A percentile compares a stretch with the other conserved stretches of the same genome.
These are phyloP conservation scores for Otatea glauca DNA, from an alignment of 176 grass and related monocot species.

Conservation along the genomic window DNA sequence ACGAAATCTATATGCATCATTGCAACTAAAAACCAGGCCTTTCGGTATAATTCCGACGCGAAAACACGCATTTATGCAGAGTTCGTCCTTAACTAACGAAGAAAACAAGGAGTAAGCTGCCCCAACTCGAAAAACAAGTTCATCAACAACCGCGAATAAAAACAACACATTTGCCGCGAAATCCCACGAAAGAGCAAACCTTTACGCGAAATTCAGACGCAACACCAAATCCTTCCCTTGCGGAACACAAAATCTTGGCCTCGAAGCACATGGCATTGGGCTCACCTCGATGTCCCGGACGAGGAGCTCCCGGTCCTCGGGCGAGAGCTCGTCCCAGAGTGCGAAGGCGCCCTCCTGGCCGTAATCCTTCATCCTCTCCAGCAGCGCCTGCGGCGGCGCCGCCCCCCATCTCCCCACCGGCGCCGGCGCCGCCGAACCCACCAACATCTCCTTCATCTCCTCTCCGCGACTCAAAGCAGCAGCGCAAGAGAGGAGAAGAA, in stretches of 20 bases:
- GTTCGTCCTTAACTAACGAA: background rate
- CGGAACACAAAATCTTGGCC: conserved; percentile 16
- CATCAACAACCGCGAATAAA: background rate
- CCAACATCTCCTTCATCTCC: conserved; percentile 65
- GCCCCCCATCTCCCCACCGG: conserved; percentile 61
- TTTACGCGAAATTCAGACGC: background rate
- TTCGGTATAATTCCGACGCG: background rate
- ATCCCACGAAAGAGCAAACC: conserved; percentile 4
- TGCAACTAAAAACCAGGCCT: conserved; percentile 1
- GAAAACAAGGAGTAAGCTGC: background rate
- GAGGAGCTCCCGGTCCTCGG: conserved; percentile 84
- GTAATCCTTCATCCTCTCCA: conserved; percentile 98
- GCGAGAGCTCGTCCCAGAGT: conserved; percentile 94
- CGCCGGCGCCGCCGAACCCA: conserved; percentile 53
- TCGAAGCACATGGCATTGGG: conserved; percentile 32
- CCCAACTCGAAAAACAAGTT: background rate
- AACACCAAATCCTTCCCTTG: conserved; percentile 31
- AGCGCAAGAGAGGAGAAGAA: background rate
- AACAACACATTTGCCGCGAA: background rate
- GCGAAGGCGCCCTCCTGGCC: conserved; percentile 92
- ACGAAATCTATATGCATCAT: background rate
- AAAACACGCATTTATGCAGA: background rate
- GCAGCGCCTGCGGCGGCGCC: conserved; percentile 85
- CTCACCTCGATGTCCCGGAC: conserved; percentile 92
- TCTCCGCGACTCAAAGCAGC: conserved; percentile 13